Conservation (phyloP, 1,139 yeast genomes). For the Maudiozyma humilis region DNA sequence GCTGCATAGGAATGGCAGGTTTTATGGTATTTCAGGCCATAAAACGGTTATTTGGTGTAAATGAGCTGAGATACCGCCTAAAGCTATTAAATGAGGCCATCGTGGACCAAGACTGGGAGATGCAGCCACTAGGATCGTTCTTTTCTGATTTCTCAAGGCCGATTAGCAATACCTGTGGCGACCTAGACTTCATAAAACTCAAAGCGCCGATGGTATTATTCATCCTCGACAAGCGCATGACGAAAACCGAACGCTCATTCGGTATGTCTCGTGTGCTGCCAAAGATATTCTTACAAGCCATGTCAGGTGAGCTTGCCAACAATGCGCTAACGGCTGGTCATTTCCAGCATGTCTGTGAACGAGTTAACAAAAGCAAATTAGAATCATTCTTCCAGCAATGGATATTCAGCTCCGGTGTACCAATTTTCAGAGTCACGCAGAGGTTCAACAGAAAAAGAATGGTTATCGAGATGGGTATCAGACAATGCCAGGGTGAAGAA, state of each 20-base stretch:
- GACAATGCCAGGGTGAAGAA: slow-evolving; percentile 77
- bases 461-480: slow-evolving; percentile 87
- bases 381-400: slow-evolving; percentile 86
- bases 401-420: slow-evolving; percentile 87
- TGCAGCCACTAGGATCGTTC: slow-evolving; percentile 70
- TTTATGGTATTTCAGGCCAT: slow-evolving; percentile 75
- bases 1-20: slow-evolving; percentile 75
- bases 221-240: slow-evolving; percentile 85
- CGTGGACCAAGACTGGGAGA: slow-evolving; percentile 69
- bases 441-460: slow-evolving; percentile 88
- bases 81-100: slow-evolving; percentile 58
- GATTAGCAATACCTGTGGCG: slow-evolving; percentile 31
- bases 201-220: slow-evolving; percentile 83
- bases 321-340: slow-evolving; percentile 76
- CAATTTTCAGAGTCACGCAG: slow-evolving; percentile 80
- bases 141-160: slow-evolving; percentile 62
- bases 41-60: slow-evolving; percentile 66
- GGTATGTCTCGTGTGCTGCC: slow-evolving; percentile 90
- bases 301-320: slow-evolving; percentile 85
- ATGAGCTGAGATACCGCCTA: slow-evolving; percentile 68
- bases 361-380: slow-evolving; percentile 79
- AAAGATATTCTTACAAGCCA: slow-evolving; percentile 82
- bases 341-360: slow-evolving; percentile 87
- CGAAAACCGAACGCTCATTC: slow-evolving; percentile 88
- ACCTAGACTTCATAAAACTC: slow-evolving; percentile 54